A percentile compares a stretch with the other conserved stretches of the same genome.
Conservation (phyloP, 2,329 filamentous ascomycete genomes). For the Davidsoniella eucalypti region DNA sequence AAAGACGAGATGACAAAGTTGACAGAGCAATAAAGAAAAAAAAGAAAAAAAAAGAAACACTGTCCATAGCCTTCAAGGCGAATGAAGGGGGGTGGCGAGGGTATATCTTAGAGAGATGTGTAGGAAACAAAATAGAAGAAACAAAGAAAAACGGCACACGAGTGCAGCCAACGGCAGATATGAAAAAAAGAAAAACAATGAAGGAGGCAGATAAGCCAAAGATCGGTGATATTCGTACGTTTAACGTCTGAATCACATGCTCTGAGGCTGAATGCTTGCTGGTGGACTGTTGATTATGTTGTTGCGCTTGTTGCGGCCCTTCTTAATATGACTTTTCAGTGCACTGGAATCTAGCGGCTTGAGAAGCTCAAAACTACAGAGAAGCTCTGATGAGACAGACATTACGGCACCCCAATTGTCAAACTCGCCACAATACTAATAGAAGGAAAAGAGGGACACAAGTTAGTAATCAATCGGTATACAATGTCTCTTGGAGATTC, state of each 20-base stretch:
- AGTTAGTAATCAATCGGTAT: no score
- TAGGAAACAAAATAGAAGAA: background rate
- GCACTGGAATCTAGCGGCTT: slow-evolving; percentile 94
- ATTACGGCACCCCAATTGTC: slow-evolving; percentile 99
- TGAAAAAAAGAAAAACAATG: background rate
- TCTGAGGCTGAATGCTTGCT: slow-evolving; percentile 10
- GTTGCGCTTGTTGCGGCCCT: slow-evolving; percentile 84
- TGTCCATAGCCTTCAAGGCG: background rate
- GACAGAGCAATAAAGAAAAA: slow-evolving; percentile 1
- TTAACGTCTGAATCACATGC: slow-evolving; percentile 6
- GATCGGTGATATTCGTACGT: background rate
- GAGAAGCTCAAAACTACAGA: slow-evolving; percentile 92
- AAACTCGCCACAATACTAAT: slow-evolving; percentile 90
- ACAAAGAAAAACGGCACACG: background rate
- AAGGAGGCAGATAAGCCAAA: background rate
- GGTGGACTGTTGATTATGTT: slow-evolving; percentile 83
- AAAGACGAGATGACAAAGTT: background rate
- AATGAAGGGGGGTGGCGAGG: background rate
- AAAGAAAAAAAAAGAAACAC: background rate
- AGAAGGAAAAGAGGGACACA: slow-evolving; percentile 17
- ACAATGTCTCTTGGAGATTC: no score
- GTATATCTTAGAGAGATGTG: background rate
- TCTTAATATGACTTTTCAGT: slow-evolving; percentile 97
- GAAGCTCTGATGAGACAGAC: slow-evolving; percentile 83
- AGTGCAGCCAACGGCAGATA: background rate